Evolutionary conservation across 495 filamentous ascomycete species (phyloP).

Genomic region (Hypoxylon intermedium): DNA sequence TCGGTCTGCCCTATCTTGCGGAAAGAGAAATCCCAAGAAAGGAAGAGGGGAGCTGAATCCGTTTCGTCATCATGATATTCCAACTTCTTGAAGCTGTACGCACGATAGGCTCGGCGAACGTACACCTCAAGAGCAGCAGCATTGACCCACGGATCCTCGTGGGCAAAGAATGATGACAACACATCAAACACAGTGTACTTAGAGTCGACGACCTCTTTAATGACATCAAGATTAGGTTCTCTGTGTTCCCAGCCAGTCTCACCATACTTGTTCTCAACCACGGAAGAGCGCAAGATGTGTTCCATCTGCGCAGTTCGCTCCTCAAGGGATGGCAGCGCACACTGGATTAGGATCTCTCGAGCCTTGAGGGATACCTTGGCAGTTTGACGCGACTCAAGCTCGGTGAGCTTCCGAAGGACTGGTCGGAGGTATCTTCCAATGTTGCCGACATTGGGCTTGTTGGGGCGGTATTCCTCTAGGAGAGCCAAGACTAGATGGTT

Average conservation of each 20-base stretch:
- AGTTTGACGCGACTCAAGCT: constrained; percentile 86
- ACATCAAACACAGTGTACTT: constrained; percentile 99
- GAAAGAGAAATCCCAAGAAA: constrained; percentile 95
- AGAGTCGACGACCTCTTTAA: constrained; percentile 98
- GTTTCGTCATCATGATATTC: constrained; percentile 79
- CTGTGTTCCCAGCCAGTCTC: constrained; percentile 98
- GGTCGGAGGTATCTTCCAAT: constrained; percentile 87
- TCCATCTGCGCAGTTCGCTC: constrained; percentile 97
- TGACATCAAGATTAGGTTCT: constrained; percentile 81
- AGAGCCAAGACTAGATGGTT: constrained; percentile 93
- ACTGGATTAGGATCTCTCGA: constrained; percentile 95
- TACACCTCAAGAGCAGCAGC: constrained; percentile 95
- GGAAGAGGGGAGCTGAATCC: constrained; percentile 75
- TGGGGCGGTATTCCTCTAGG: constrained; percentile 91
- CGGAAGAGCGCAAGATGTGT: constrained; percentile 94
- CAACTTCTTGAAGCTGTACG: constrained; percentile 85
- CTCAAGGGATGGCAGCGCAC: constrained; percentile 92
- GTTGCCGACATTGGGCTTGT: constrained; percentile 87
- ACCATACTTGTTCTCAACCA: constrained; percentile 95
- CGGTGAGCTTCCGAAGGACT: constrained; percentile 82
- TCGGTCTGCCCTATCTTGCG: constrained; percentile 90
- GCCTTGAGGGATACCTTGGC: constrained; percentile 98
- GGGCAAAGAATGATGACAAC: constrained; percentile 88
- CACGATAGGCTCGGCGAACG: constrained; percentile 93
- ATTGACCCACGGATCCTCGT: constrained; percentile 93